Percentiles rank a stretch among this genome's conserved stretches.
phyloP scores from a whole-genome alignment of 768 basidiomycete species.

The Lactarius trivialis region DNA sequence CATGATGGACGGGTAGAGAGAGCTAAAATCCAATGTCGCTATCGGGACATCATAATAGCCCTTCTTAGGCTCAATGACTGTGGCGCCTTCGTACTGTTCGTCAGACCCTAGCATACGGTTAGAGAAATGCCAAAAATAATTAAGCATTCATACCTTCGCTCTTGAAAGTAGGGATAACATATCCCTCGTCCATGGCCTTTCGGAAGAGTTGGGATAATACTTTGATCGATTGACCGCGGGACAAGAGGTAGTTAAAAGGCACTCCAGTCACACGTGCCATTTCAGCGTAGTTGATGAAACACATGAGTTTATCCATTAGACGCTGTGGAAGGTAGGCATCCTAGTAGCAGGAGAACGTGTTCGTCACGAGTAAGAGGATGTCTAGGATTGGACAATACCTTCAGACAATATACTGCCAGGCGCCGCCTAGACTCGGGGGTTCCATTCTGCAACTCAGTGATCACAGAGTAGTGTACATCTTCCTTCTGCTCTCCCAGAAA shows the following conservation, averaged over 20 bases:
- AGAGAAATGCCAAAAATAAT: background rate
- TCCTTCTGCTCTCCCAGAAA: conserved; percentile 99
- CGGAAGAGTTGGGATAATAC: conserved; percentile 94
- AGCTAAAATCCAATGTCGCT: conserved; percentile 97
- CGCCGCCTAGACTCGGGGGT: conserved; percentile 88
- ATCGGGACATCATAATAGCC: conserved; percentile 97
- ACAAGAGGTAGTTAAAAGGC: conserved; percentile 91
- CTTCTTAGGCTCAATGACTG: conserved; percentile 93
- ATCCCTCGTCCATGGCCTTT: conserved; percentile 86
- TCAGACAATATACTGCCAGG: conserved; percentile 94
- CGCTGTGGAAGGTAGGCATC: conserved; percentile 98
- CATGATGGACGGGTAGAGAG: conserved; percentile 99
- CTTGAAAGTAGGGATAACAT: conserved; percentile 80
- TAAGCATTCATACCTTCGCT: conserved; percentile 56
- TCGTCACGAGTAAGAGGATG: background rate
- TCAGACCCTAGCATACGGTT: conserved; percentile 56
- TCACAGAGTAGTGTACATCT: conserved; percentile 97
- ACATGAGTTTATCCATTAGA: conserved; percentile 96
- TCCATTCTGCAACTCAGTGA: conserved; percentile 96
- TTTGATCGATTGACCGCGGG: conserved; percentile 97
- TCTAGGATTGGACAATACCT: conserved; percentile 44
- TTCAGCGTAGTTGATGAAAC: conserved; percentile 95
- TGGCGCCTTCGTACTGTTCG: conserved; percentile 98
- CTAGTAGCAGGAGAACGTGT: conserved; percentile 34
- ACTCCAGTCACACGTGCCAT: conserved; percentile 99